Base-by-base conservation (phyloP, 805 yeast genomes). In the Debaryomyces prosopidis region DNA sequence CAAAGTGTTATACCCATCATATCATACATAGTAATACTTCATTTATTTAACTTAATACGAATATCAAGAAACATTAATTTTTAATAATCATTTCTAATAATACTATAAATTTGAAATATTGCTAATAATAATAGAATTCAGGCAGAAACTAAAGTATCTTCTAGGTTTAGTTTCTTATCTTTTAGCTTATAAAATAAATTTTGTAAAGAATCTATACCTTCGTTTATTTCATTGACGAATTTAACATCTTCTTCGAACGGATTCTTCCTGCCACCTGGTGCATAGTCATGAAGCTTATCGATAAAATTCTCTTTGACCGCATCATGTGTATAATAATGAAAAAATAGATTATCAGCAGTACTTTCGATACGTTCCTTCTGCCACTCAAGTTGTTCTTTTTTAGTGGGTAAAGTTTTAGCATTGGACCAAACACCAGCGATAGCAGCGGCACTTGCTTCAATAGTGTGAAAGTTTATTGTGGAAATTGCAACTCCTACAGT, bases 391-490 rank as follows among this genome's bases (percentile, higher is more conserved):
- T 76, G 80, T 17, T 69, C 75, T 26, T 67, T 66, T 14, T 54
- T 48, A 0, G 69, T 32, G 1, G 84, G 83, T 20, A 78, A 54
- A 11, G 48, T 14, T 18, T 56, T 61, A 16, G 62, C 62, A 10
- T 59, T 59, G 1, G 80, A 65, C 80, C 82, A 79, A 4, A 77
- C 74, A 12, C 84, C 84, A 12, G 81, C 79, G 39, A 80, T 63
- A 0, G 82, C 81, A 14, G 80, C 75, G 1, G 81, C 79, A 39
- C 69, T 62, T 1, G 75, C 64, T 53, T 80, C 85, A 50, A 78
- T 76, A 12, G 76, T 68, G 39, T 76, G 75, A 63, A 77, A 78
- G 49, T 73, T 69, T 23, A 76, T 55, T 2, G 75, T 72, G 1
- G 79, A 69, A 2, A 74, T 52, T 14, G 76, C 62, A 11, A 66